Evolutionary conservation across 257 asterid genomes (phyloP), one percentile per base, ranked within the genome.

Genomic region (Jacaranda copaia): DNA sequence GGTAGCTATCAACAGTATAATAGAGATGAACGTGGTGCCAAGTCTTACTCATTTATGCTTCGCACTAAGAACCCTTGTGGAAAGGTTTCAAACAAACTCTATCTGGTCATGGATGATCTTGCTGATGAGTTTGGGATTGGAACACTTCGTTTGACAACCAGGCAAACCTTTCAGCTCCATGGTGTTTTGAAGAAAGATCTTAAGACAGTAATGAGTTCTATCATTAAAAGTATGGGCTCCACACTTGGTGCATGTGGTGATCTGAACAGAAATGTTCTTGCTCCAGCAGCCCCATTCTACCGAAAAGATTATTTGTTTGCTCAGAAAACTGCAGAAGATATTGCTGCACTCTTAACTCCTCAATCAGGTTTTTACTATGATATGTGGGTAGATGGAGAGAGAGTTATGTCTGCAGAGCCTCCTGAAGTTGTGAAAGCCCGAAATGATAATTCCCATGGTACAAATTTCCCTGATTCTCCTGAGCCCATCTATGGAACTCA

Each of bases 231-330:
- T 82, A 91, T 95, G 99, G 98, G 98, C 20, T 93, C 99, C 40
- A 95, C 99, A 12, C 95, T 95, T 42, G 99, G 99, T 32, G 99
- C 98, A 0, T 95, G 99, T 78, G 99, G 99, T 83, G 99, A 95
- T 87, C 91, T 95, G 48, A 95, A 95, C 67, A 83, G 99, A 80
- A 95, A 95, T 8, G 99, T 95, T 63, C 96, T 95, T 42, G 99
- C 99, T 63, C 98, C 99, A 12, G 97, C 99, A 13, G 97, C 97
- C 38, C 98, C 98, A 5, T 82, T 76, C 77, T 39, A 81, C 0
- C 83, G 80, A 53, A 95, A 91, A 83, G 97, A 93, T 80, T 93
- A 95, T 88, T 75, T 93, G 9, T 93, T 93, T 89, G 99, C 99
- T 1, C 98, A 95, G 85, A 82, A 88, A 85, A 95, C 99, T 72